A percentile compares a stretch with the other conserved stretches of the same genome.
Conservation (phyloP, 148 eudicot species). For the Suaeda aralocaspica region DNA sequence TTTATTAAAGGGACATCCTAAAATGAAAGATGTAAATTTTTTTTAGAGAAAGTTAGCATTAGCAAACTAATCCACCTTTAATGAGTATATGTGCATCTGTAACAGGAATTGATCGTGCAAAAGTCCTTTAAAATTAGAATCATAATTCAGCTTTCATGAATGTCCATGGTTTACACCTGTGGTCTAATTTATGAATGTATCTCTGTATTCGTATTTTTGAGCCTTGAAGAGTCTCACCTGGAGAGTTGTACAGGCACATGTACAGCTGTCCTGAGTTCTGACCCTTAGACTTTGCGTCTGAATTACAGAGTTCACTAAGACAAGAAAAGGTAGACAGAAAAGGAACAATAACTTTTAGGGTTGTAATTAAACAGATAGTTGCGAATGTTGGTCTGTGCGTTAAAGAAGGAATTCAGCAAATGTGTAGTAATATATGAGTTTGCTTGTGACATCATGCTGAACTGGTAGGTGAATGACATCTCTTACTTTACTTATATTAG, state of each 20-base stretch:
- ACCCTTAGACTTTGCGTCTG: neutral
- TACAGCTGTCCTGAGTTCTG: neutral
- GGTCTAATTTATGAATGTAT: neutral
- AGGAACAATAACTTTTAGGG: neutral
- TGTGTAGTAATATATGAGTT: neutral
- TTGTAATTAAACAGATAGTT: neutral
- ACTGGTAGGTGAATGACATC: neutral
- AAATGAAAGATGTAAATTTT: neutral
- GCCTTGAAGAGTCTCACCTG: neutral
- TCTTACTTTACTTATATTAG: constrained; percentile 14
- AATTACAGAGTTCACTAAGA: neutral
- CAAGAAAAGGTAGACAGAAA: neutral
- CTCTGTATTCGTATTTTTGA: neutral
- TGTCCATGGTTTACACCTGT: neutral
- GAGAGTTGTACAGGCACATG: too few species aligned
- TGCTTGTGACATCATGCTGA: neutral
- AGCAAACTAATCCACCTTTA: neutral
- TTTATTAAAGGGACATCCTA: neutral
- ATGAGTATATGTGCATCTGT: neutral
- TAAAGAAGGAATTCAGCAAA: neutral
- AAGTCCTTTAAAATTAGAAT: neutral
- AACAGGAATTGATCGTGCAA: neutral
- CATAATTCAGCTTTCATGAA: neutral
- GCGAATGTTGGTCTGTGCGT: neutral
- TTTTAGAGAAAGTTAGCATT: neutral